Conservation (phyloP, 805 yeast species). For the Hanseniaspora guilliermondii region DNA sequence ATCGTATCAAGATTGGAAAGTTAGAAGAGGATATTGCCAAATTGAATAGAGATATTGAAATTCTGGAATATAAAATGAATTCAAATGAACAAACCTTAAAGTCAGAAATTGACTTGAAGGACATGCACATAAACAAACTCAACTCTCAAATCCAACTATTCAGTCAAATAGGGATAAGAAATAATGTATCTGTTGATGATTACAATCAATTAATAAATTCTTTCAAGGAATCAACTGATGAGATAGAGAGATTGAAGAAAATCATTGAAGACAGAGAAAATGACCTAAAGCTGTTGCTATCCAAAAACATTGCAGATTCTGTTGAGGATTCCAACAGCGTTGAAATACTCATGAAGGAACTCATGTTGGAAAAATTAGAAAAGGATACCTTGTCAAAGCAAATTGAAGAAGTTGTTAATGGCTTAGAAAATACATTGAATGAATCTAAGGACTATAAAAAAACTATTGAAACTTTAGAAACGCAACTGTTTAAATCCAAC, state of each 20-base stretch:
- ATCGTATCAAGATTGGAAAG: not conserved
- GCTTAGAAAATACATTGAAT: constrained; percentile 70
- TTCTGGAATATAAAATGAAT: not conserved
- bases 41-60: not conserved
- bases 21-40: not conserved
- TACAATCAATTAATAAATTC: constrained; percentile 2
- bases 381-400: constrained; percentile 60
- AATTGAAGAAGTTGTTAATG: constrained; percentile 57
- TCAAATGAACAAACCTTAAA: not conserved
- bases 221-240: not conserved
- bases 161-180: not conserved
- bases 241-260: constrained; percentile 28
- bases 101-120: constrained; percentile 4
- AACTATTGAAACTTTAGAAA: constrained; percentile 44
- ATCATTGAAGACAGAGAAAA: constrained; percentile 28
- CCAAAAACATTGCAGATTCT: not conserved
- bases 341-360: constrained; percentile 52
- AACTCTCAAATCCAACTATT: constrained; percentile 2
- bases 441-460: constrained; percentile 53
- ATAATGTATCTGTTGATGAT: constrained; percentile 9
- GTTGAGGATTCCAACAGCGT: constrained; percentile 20
- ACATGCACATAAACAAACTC: constrained; percentile 1
- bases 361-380: constrained; percentile 56
- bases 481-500: constrained; percentile 43
- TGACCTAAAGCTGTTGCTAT: not conserved